These are phyloP conservation scores for Mrakia blollopis DNA, from an alignment of 768 basidiomycete species.

Conservation along the genomic window DNA sequence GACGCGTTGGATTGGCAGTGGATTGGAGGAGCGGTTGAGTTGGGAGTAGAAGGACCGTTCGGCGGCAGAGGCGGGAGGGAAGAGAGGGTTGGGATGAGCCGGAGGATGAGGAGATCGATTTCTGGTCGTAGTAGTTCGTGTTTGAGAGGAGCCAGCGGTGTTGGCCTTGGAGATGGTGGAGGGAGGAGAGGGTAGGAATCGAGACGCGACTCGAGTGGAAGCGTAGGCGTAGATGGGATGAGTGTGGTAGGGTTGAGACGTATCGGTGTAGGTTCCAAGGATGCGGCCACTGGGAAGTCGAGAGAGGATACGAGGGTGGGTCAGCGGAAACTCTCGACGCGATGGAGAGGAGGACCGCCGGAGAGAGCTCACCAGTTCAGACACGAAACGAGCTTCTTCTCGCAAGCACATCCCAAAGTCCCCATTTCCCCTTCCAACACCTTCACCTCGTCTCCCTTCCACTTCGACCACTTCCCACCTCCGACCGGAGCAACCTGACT, in stretches of 20 bases:
- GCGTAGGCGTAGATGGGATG: slow-evolving; percentile 8
- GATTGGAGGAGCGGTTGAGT: no score
- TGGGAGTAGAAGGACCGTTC: no score
- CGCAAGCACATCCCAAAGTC: not conserved
- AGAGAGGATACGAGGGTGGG: not conserved
- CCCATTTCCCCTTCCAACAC: not conserved
- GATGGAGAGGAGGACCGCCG: not conserved
- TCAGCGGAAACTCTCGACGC: not conserved
- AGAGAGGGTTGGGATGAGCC: not conserved
- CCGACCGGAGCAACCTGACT: not conserved
- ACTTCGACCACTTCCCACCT: not conserved
- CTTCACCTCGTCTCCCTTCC: not conserved
- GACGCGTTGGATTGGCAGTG: no score
- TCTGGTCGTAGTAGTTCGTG: not conserved
- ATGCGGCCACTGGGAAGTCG: not conserved
- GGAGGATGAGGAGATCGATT: no score
- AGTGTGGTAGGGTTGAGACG: not conserved
- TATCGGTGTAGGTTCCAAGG: not conserved
- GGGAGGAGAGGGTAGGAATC: not conserved
- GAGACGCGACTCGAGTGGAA: not conserved
- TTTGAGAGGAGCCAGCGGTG: not conserved
- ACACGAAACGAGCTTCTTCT: not conserved
- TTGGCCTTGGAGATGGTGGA: not conserved
- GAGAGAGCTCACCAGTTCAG: not conserved
- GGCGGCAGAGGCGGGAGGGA: no score